These are phyloP conservation scores for Filobasidium floriforme DNA, from an alignment of 768 basidiomycete species.

Conservation along the genomic window DNA sequence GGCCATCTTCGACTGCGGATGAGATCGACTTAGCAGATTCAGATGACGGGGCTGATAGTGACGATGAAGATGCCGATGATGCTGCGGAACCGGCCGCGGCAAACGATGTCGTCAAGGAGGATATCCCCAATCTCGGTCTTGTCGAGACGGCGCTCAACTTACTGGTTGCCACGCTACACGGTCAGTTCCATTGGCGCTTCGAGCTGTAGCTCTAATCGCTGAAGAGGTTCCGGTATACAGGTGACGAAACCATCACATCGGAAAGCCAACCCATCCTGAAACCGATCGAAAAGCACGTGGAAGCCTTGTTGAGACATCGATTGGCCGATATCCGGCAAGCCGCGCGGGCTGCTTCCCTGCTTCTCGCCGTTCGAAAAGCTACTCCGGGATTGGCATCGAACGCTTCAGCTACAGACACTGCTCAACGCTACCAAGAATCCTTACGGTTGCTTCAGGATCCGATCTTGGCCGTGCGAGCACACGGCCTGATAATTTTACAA, in stretches of 20 bases:
- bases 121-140: constrained; percentile 58
- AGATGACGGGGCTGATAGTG: constrained; percentile 44
- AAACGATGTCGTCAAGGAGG: constrained; percentile 45
- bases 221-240: background rate
- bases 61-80: constrained; percentile 47
- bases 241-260: constrained; percentile 28
- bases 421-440: constrained; percentile 74
- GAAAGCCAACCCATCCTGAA: constrained; percentile 58
- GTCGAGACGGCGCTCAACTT: constrained; percentile 69
- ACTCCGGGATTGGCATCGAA: constrained; percentile 38
- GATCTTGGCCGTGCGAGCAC: constrained; percentile 84
- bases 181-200: constrained; percentile 46
- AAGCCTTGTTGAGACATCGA: constrained; percentile 39
- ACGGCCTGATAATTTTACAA: constrained; percentile 75
- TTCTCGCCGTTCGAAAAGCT: constrained; percentile 72
- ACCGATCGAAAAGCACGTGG: constrained; percentile 62
- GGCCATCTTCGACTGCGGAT: constrained; percentile 41
- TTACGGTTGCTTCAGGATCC: constrained; percentile 82
- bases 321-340: constrained; percentile 54
- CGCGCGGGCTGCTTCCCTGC: constrained; percentile 71
- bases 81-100: constrained; percentile 46
- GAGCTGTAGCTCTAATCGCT: background rate
- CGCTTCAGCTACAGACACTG: constrained; percentile 39
- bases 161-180: constrained; percentile 77
- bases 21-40: constrained; percentile 27